phyloP scores from a whole-genome alignment of 2,329 filamentous ascomycete genomes.

The Laburnicola sp. region DNA sequence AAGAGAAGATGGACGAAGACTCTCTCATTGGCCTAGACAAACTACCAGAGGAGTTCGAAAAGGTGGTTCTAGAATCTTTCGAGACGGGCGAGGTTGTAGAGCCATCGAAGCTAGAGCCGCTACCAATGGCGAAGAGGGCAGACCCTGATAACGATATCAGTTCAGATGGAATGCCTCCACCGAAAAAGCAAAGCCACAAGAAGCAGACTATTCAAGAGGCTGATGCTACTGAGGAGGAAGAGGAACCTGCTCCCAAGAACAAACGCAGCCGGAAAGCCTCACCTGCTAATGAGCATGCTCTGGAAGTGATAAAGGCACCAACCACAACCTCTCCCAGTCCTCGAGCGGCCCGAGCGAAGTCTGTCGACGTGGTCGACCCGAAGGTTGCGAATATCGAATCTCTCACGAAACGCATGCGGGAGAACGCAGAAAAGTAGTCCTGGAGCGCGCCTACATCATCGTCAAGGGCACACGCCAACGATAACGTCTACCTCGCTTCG shows the following conservation, averaged over 20 bases:
- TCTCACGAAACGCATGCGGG: slow-evolving; percentile 3
- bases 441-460: too few relatives aligned
- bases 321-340: too few relatives aligned
- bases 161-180: slow-evolving; percentile 4
- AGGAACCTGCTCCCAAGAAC: slow-evolving; percentile 19
- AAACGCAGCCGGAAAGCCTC: slow-evolving; percentile 12
- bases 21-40: slow-evolving; percentile 77
- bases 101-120: slow-evolving; percentile 20
- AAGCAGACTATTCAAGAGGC: slow-evolving; percentile 12
- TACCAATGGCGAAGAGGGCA: slow-evolving; percentile 23
- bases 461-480: too few relatives aligned
- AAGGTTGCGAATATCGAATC: not conserved
- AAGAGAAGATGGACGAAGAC: slow-evolving; percentile 58
- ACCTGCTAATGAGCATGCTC: not conserved
- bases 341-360: not conserved
- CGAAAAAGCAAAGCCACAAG: slow-evolving; percentile 14
- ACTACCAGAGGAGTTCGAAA: slow-evolving; percentile 65
- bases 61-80: slow-evolving; percentile 71
- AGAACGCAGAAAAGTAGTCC: not conserved
- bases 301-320: not conserved
- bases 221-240: not conserved
- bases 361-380: not conserved
- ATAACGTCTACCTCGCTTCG: too few relatives aligned
- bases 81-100: slow-evolving; percentile 75
- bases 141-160: slow-evolving; percentile 8